Evolutionary conservation across 2,329 filamentous ascomycete species (phyloP).

Genomic region (Fusarium avenaceum): DNA sequence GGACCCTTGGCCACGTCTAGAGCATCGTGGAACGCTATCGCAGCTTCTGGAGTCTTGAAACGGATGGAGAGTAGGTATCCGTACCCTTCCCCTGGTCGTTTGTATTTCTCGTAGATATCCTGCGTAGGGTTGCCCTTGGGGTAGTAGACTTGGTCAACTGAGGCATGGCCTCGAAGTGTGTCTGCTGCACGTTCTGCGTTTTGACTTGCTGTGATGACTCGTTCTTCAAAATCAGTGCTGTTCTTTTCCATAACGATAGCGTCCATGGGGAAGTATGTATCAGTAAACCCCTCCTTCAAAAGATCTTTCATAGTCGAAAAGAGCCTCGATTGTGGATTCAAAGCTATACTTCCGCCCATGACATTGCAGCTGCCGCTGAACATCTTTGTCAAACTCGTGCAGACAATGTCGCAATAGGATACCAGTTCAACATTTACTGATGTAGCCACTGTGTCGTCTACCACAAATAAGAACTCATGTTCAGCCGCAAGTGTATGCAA

Average conservation of each 20-base stretch:
- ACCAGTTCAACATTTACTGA: constrained; percentile 63
- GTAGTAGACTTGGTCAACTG: constrained; percentile 55
- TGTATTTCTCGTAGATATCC: constrained; percentile 50
- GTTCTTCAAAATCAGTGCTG: constrained; percentile 54
- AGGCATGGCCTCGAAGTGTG: constrained; percentile 44
- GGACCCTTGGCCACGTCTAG: constrained; percentile 63
- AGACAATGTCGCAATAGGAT: constrained; percentile 61
- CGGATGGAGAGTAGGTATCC: constrained; percentile 66
- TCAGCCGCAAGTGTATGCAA: constrained; percentile 51
- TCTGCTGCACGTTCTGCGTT: constrained; percentile 48
- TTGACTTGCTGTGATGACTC: constrained; percentile 50
- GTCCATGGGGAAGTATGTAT: constrained; percentile 48
- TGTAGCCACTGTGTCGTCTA: constrained; percentile 62
- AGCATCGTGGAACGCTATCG: constrained; percentile 63
- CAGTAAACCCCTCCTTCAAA: constrained; percentile 37
- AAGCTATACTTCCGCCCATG: constrained; percentile 61
- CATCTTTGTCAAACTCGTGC: constrained; percentile 67
- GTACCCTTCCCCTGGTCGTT: constrained; percentile 60
- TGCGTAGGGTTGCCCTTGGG: constrained; percentile 56
- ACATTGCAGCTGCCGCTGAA: constrained; percentile 69
- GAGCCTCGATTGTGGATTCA: constrained; percentile 59
- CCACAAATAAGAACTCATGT: constrained; percentile 57
- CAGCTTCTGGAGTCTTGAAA: constrained; percentile 55
- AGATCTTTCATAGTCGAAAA: constrained; percentile 51
- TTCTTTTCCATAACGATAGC: constrained; percentile 56